These are phyloP conservation scores for Allantophomopsis cytisporea DNA, from an alignment of 2,329 filamentous ascomycete species.

Conservation along the genomic window DNA sequence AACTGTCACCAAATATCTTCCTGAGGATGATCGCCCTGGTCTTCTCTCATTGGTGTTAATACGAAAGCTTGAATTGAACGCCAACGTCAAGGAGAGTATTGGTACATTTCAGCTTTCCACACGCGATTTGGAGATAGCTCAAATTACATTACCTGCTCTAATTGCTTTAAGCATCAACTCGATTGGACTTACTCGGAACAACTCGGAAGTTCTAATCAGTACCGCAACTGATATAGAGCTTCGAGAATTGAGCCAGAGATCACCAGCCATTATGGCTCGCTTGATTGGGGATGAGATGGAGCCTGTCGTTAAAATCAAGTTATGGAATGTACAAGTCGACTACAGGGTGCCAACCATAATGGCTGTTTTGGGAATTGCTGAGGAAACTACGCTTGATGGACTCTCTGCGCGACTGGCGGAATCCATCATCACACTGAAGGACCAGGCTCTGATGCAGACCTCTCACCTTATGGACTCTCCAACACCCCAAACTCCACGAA, in stretches of 20 bases:
- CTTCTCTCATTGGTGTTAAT: constrained; percentile 62
- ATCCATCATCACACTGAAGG: constrained; percentile 66
- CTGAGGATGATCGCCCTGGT: constrained; percentile 88
- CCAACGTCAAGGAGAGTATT: constrained; percentile 55
- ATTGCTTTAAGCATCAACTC: constrained; percentile 62
- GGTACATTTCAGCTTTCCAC: constrained; percentile 48
- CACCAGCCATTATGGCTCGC: constrained; percentile 70
- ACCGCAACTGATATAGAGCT: constrained; percentile 21
- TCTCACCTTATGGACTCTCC: constrained; percentile 3
- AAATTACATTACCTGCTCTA: constrained; percentile 76
- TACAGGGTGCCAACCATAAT: constrained; percentile 78
- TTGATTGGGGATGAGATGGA: constrained; percentile 93
- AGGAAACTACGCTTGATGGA: constrained; percentile 56
- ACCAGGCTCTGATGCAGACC: constrained; percentile 37
- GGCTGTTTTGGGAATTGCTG: constrained; percentile 59
- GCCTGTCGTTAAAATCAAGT: constrained; percentile 74
- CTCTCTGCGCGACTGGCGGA: constrained; percentile 63
- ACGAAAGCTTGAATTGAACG: constrained; percentile 42
- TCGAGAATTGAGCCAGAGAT: constrained; percentile 14
- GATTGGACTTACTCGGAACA: constrained; percentile 49
- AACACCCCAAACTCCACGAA: constrained; percentile 5
- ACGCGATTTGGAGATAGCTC: constrained; percentile 54
- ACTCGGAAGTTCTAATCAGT: constrained; percentile 57
- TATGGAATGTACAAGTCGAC: constrained; percentile 75
- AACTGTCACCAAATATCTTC: constrained; percentile 84